These are phyloP conservation scores for Debaryomyces udenii DNA, from an alignment of 1,139 yeast genomes.

Conservation along the genomic window DNA sequence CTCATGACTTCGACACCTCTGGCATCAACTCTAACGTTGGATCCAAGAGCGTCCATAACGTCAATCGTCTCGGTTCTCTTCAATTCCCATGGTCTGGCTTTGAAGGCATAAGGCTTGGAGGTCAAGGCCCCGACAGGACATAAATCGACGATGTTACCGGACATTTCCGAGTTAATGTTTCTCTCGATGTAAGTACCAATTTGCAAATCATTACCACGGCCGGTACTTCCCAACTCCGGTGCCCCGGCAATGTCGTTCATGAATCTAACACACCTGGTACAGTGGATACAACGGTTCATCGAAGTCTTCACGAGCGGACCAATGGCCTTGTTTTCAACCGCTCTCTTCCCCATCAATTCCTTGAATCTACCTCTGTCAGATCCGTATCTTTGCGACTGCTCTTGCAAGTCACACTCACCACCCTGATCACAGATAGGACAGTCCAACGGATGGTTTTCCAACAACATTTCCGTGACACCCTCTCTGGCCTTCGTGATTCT, in stretches of 20 bases:
- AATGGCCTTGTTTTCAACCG: slow-evolving; percentile 87
- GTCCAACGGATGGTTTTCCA: slow-evolving; percentile 89
- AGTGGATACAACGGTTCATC: slow-evolving; percentile 92
- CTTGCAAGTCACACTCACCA: slow-evolving; percentile 93
- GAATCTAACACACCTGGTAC: slow-evolving; percentile 90
- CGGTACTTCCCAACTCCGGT: slow-evolving; percentile 85
- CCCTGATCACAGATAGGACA: slow-evolving; percentile 96
- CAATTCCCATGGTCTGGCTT: slow-evolving; percentile 93
- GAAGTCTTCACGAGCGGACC: slow-evolving; percentile 90
- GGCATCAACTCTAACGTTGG: slow-evolving; percentile 81
- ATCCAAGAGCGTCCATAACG: slow-evolving; percentile 83
- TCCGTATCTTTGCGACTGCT: slow-evolving; percentile 83
- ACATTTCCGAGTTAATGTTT: slow-evolving; percentile 81
- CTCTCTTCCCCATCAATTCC: slow-evolving; percentile 84
- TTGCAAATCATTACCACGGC: slow-evolving; percentile 91
- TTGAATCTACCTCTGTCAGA: slow-evolving; percentile 83
- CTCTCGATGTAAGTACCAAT: slow-evolving; percentile 88
- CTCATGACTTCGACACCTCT: slow-evolving; percentile 90
- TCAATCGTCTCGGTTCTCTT: slow-evolving; percentile 88
- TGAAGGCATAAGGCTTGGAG: slow-evolving; percentile 87
- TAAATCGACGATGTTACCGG: slow-evolving; percentile 85
- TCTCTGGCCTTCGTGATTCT: slow-evolving; percentile 85
- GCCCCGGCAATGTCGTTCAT: slow-evolving; percentile 93
- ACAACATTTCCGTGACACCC: slow-evolving; percentile 86
- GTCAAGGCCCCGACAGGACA: slow-evolving; percentile 95